phyloP scores from a whole-genome alignment of 2,329 filamentous ascomycete genomes.

The Neofusicoccum kwambonambiense region DNA sequence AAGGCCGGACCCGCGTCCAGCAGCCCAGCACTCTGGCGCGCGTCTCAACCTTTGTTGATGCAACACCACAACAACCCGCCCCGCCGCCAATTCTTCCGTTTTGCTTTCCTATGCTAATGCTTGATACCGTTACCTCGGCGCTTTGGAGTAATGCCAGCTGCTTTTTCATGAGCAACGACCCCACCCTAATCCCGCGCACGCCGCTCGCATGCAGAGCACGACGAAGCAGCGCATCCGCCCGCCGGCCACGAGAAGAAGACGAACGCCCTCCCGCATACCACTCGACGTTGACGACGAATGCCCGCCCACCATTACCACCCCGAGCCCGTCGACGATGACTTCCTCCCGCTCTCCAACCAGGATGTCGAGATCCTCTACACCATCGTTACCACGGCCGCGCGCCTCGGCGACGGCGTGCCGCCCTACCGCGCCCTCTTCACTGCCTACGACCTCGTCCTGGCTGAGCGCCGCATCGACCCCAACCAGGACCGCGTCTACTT shows the following conservation, averaged over 20 bases:
- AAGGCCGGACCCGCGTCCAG: background rate
- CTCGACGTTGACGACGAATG: slow-evolving; percentile 38
- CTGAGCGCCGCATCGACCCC: slow-evolving; percentile 66
- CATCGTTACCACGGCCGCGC: slow-evolving; percentile 71
- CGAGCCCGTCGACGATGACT: slow-evolving; percentile 19
- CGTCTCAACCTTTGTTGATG: slow-evolving; percentile 9
- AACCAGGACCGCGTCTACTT: slow-evolving; percentile 74
- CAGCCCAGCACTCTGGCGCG: background rate
- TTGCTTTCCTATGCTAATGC: slow-evolving; percentile 11
- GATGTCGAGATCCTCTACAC: slow-evolving; percentile 78
- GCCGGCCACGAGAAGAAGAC: background rate
- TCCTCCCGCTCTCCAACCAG: slow-evolving; percentile 32
- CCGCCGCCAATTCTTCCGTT: slow-evolving; percentile 15
- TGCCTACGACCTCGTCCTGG: slow-evolving; percentile 76
- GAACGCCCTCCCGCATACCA: background rate
- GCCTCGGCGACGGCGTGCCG: slow-evolving; percentile 55
- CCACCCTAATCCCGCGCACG: slow-evolving; percentile 8
- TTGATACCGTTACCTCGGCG: slow-evolving; percentile 5
- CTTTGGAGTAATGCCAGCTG: slow-evolving; percentile 6
- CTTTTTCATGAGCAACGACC: slow-evolving; percentile 12
- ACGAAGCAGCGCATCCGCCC: slow-evolving; percentile 32
- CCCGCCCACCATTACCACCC: slow-evolving; percentile 30
- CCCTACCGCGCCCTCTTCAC: slow-evolving; percentile 77
- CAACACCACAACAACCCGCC: background rate
- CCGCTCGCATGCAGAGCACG: slow-evolving; percentile 40